Base-by-base conservation (phyloP, 2,329 filamentous ascomycete species). In the Claviceps humidiphila region DNA sequence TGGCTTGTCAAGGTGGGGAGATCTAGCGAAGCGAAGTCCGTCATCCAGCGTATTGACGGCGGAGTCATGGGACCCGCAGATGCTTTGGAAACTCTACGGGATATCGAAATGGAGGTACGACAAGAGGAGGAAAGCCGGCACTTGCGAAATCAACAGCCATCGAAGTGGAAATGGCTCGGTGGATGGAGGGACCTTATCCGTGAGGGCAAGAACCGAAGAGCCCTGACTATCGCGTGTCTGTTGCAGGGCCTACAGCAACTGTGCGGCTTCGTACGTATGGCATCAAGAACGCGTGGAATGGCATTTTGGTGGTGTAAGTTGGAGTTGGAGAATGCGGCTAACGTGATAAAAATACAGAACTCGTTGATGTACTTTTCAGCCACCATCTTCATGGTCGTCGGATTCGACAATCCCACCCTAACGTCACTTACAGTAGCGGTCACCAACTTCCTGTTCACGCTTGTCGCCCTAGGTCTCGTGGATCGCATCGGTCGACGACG, bases 311-410 rank as follows among this genome's bases (percentile, higher is more conserved):
- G 5, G 24, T 50, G 42, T 13, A 26, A 6, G 20, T 17, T n/a
- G 24, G 6, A 4, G 5, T 34, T 34, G 9, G 9, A 34, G n/a
- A 42, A 30, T 22, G 17, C 41, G 47, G 24, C 57, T 55, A 30
- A 58, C 47, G 9, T 20, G 14, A 6, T 3, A 22, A 22, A 22
- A 22, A 26, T 24, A 9, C 58, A 83, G 78, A 95, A 95, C 69
- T 89, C 86, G 11, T 74, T 95, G 34, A 95, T 95, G 88, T 95
- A 95, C 68, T 95, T 89, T 64, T 89, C 86, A 0, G 86, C 85
- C 4, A 89, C 86, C 7, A 88, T 91, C 34, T 91, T 91, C 63
- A 77, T 79, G 2, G 75, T 89, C 37, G 76, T 95, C 1, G 85
- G 85, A 1, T 95, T 95, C 64, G 75, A 77, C 43, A 85, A 81